Percentiles rank a stretch among this genome's conserved stretches.
These are phyloP conservation scores for Helotiales sp. DNA, from an alignment of 2,329 filamentous ascomycete genomes.

Conservation along the genomic window DNA sequence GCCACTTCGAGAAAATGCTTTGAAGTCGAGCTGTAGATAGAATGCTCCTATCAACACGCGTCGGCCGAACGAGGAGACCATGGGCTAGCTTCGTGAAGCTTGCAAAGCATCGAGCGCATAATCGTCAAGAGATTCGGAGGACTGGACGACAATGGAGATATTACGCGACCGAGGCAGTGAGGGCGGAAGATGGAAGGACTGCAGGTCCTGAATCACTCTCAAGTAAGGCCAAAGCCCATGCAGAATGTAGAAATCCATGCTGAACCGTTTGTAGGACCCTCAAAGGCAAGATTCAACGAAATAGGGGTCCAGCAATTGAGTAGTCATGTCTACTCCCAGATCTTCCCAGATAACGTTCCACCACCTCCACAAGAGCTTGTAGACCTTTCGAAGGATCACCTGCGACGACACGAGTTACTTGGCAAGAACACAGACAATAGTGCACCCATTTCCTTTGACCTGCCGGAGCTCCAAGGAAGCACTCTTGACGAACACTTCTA, in stretches of 20 bases:
- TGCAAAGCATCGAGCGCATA: conserved; percentile 48
- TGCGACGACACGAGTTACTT: conserved; percentile 80
- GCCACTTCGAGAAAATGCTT: conserved; percentile 21
- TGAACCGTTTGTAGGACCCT: conserved; percentile 32
- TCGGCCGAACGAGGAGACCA: conserved; percentile 31
- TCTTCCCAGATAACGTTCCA: conserved; percentile 65
- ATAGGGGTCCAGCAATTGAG: conserved; percentile 95
- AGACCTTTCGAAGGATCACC: conserved; percentile 76
- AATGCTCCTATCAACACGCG: conserved; percentile 34
- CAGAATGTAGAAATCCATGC: neutral
- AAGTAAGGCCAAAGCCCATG: conserved; percentile 15
- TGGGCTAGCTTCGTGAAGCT: conserved; percentile 50
- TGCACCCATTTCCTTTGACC: conserved; percentile 78
- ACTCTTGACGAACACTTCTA: conserved; percentile 94
- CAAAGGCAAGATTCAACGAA: conserved; percentile 77
- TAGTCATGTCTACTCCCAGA: conserved; percentile 75
- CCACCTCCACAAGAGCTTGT: conserved; percentile 71
- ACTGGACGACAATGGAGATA: conserved; percentile 46
- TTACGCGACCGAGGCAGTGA: conserved; percentile 26
- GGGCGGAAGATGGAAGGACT: neutral
- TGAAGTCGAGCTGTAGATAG: conserved; percentile 20
- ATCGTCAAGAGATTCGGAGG: conserved; percentile 28
- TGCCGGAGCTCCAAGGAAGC: conserved; percentile 75
- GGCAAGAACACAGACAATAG: conserved; percentile 84
- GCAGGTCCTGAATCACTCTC: conserved; percentile 11